Evolutionary conservation across 208 protist species (phyloP).

Genomic region (Crithidia sp.): DNA sequence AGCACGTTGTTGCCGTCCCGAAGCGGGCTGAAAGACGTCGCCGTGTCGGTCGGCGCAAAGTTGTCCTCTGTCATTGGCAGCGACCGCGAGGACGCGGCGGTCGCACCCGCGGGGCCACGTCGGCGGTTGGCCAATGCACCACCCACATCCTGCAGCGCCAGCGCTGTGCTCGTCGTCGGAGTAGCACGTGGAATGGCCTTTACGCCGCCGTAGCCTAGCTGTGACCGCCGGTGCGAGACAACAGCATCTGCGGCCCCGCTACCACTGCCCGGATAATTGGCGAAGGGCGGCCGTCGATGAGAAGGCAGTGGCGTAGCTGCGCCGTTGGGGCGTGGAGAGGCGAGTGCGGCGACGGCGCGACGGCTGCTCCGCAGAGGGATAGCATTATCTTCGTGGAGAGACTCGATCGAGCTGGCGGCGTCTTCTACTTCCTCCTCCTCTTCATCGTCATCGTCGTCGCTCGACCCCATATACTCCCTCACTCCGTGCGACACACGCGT

Average conservation of each 20-base stretch:
- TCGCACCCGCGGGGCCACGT: not conserved
- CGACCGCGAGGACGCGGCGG: conserved; percentile 2
- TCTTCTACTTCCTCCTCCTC: not conserved
- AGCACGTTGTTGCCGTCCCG: conserved; percentile 16
- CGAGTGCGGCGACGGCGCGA: not conserved
- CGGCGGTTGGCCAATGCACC: not conserved
- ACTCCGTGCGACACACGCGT: not conserved
- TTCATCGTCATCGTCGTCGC: not conserved
- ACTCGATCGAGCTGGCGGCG: not conserved
- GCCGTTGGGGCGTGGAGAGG: not conserved
- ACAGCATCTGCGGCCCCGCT: not conserved
- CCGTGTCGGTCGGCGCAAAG: conserved; percentile 16
- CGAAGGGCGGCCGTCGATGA: not conserved
- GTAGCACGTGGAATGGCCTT: not conserved
- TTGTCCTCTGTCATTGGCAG: conserved; percentile 8
- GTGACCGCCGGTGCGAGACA: not conserved
- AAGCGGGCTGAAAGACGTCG: conserved; percentile 4
- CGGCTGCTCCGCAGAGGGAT: too few relatives aligned
- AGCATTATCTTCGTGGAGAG: too few relatives aligned
- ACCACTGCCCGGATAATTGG: not conserved
- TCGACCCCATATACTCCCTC: not conserved
- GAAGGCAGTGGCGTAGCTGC: not conserved
- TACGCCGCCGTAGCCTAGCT: conserved; percentile 3
- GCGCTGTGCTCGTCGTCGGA: not conserved
- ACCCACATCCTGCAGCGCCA: not conserved